Conservation (phyloP, 116 monocot species). For the Cymodocea nodosa region DNA sequence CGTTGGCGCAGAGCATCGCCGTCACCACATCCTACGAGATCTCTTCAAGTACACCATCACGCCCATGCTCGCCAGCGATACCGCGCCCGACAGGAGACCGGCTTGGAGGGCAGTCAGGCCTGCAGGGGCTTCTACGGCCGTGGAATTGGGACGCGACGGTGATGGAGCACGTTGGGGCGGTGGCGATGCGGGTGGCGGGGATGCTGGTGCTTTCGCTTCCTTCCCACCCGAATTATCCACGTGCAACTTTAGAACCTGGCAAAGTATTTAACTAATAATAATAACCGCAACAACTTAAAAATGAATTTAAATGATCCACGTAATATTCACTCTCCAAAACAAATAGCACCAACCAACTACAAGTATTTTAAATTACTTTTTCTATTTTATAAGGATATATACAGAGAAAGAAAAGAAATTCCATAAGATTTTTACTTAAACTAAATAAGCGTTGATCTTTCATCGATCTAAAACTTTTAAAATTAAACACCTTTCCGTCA, state of each 20-base stretch:
- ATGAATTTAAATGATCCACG: too few species aligned
- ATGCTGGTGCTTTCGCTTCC: not conserved
- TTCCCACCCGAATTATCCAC: conserved; percentile 18
- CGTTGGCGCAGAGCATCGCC: too few species aligned
- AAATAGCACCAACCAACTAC: too few species aligned
- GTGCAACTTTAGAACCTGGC: conserved; percentile 64
- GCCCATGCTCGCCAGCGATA: conserved; percentile 8
- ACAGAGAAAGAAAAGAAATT: too few species aligned
- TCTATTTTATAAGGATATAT: too few species aligned
- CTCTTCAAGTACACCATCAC: conserved; percentile 8
- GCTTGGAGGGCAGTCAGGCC: conserved; percentile 7
- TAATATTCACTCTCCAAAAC: not conserved
- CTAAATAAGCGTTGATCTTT: too few species aligned
- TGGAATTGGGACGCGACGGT: not conserved
- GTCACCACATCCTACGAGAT: not conserved
- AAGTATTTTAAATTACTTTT: too few species aligned
- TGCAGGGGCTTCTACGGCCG: not conserved
- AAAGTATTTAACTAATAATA: too few species aligned
- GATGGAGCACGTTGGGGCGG: not conserved
- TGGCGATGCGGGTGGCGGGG: not conserved
- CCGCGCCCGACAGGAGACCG: conserved; percentile 10
- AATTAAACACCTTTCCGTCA: too few species aligned
- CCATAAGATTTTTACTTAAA: too few species aligned
- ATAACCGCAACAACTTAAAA: not conserved
- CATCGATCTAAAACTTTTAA: too few species aligned